These are phyloP conservation scores for Sechiopsis laciniata DNA, from an alignment of 306 rosid genomes.

Conservation along the genomic window DNA sequence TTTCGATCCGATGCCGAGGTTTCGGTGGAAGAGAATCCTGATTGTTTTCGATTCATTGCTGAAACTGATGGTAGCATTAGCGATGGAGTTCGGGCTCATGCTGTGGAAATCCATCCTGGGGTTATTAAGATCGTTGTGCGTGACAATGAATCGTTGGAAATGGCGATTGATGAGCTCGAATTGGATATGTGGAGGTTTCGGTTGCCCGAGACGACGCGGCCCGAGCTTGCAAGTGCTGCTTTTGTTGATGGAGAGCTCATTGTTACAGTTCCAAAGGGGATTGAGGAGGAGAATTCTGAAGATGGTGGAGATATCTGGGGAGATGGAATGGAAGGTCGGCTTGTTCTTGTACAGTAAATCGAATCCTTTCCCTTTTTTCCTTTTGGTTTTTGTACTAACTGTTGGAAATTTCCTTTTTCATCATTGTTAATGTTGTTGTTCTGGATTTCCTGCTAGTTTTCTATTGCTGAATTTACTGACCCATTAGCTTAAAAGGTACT, in stretches of 20 bases:
- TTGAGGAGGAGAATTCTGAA: constrained; percentile 33
- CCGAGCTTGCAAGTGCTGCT: constrained; percentile 86
- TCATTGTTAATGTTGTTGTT: constrained; percentile 8
- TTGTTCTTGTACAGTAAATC: constrained; percentile 81
- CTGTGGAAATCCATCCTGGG: constrained; percentile 88
- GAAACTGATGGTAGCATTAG: constrained; percentile 48
- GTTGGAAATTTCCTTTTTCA: constrained; percentile 21
- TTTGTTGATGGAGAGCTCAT: constrained; percentile 79
- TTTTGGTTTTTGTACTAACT: constrained; percentile 1
- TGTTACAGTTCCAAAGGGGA: constrained; percentile 83
- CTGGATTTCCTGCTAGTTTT: constrained; percentile 7
- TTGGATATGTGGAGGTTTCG: constrained; percentile 96
- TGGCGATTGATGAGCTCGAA: constrained; percentile 68
- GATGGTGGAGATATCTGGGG: constrained; percentile 40
- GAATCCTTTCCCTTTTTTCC: constrained; percentile 5
- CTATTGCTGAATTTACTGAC: constrained; percentile 17
- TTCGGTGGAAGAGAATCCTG: constrained; percentile 58
- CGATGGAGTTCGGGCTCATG: constrained; percentile 55
- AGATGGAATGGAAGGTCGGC: constrained; percentile 54
- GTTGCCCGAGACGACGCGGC: constrained; percentile 79
- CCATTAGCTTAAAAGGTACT: background rate
- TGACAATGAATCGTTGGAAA: constrained; percentile 49
- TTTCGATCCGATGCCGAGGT: constrained; percentile 95
- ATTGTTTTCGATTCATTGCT: constrained; percentile 79
- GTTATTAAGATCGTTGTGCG: constrained; percentile 87